These are phyloP conservation scores for Populus hybrid DNA, from an alignment of 441 rosid genomes.

Conservation along the genomic window DNA sequence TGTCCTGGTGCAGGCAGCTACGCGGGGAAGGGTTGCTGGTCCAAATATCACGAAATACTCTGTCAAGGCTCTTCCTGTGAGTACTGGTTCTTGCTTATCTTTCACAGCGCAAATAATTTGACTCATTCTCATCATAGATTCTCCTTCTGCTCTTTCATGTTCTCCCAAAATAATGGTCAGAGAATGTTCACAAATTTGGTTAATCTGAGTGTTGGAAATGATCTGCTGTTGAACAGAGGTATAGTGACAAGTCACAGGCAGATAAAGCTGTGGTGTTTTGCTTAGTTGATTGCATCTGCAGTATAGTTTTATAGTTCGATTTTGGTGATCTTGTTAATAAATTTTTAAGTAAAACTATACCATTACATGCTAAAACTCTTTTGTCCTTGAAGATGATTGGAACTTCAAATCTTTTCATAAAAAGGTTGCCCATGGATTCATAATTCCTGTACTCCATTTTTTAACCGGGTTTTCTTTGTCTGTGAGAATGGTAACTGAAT, in stretches of 20 bases:
- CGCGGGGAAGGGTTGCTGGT: conserved; percentile 58
- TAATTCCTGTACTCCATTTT: not conserved
- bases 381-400: not conserved
- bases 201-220: not conserved
- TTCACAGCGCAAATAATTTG: not conserved
- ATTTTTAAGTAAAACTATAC: not conserved
- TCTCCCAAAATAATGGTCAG: not conserved
- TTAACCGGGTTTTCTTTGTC: not conserved
- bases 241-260: not conserved
- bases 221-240: not conserved
- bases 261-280: conserved; percentile 2
- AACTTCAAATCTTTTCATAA: not conserved
- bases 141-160: not conserved
- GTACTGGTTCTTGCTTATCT: conserved; percentile 26
- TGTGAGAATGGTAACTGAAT: not conserved
- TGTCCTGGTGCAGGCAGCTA: conserved; percentile 51
- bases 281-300: not conserved
- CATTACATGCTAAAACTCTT: not conserved
- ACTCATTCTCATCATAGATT: not conserved
- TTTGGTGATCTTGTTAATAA: not conserved
- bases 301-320: not conserved
- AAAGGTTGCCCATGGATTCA: not conserved
- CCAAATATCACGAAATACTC: conserved; percentile 65
- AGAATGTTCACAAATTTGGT: not conserved
- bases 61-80: conserved; percentile 85